phyloP scores from a whole-genome alignment of 306 rosid species.

The Gynostemma pentaphyllum region DNA sequence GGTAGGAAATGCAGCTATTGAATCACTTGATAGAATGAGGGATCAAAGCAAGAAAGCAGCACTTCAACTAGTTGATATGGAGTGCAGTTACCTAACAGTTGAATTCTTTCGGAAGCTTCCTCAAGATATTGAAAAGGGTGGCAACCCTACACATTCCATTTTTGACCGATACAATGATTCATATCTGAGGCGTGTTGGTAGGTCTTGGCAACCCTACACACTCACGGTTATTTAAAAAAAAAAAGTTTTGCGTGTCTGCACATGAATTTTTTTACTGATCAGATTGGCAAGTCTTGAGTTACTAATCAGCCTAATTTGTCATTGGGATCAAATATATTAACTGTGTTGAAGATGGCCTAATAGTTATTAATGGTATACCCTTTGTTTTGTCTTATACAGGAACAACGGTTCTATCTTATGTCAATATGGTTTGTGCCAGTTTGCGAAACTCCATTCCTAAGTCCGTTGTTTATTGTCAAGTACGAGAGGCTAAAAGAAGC shows the following conservation, averaged over 20 bases:
- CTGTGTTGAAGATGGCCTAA: background rate
- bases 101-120: constrained; percentile 94
- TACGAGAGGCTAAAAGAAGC: constrained; percentile 82
- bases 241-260: background rate
- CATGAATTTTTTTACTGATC: background rate
- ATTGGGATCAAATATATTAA: background rate
- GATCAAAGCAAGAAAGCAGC: constrained; percentile 86
- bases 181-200: constrained; percentile 83
- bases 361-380: background rate
- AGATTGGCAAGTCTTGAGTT: background rate
- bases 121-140: constrained; percentile 93
- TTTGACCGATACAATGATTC: constrained; percentile 89
- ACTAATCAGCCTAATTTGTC: background rate
- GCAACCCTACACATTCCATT: constrained; percentile 91
- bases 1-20: constrained; percentile 71
- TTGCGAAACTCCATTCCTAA: constrained; percentile 79
- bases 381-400: constrained; percentile 33
- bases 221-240: too few species aligned
- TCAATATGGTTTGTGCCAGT: constrained; percentile 67
- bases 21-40: constrained; percentile 73
- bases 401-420: constrained; percentile 62
- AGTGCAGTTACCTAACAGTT: constrained; percentile 75
- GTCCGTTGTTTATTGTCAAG: constrained; percentile 81
- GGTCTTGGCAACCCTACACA: too few species aligned
- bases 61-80: constrained; percentile 83